Evolutionary conservation across 768 basidiomycete species (phyloP), one percentile per base, ranked within the genome.

Genomic region (button mushroom (Agaricus bisporus)): DNA sequence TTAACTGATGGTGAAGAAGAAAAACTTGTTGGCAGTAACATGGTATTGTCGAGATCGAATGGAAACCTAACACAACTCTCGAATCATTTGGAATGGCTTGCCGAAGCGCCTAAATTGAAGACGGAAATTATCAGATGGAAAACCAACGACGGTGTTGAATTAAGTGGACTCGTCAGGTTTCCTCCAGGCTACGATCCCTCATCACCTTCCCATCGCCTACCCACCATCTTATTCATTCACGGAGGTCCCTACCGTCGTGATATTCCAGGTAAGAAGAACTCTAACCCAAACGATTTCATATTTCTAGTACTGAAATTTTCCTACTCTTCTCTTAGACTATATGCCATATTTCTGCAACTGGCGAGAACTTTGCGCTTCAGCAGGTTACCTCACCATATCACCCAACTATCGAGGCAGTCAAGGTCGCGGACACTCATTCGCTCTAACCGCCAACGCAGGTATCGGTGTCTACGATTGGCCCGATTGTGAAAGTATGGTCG

Each of bases 291-390:
- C n/a, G 22, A 22, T n/a, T 4, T 28, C 29, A n/a, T 35, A 15
- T 15, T 41, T 38, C 18, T 22, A 29, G 20, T 32, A 12, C 6
- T 14, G 37, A 12, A 44, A 39, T 29, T 18, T 20, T 11, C 18
- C 14, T 18, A 8, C 20, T n/a, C 7, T 17, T 18, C 5, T 17
- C 22, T 39, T 44, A 70, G 70, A 71, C 59, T 71, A 69, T 56
- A 71, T 71, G 70, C 69, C 68, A 22, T 70, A 71, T 44, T 69
- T 68, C 55, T 68, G 69, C 56, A 68, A 68, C 54, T 71, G 70
- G 70, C 63, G 70, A 10, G 70, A 71, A 41, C 54, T 68, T 36
- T 58, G 68, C 15, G 67, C 69, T 5, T 66, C 62, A 49, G 63
- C 66, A 10, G 70, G 70, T 29, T 71, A 68, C 54, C 60, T 71